Conservation (phyloP, 495 filamentous ascomycete genomes). For the Lasiosphaeria hispida region DNA sequence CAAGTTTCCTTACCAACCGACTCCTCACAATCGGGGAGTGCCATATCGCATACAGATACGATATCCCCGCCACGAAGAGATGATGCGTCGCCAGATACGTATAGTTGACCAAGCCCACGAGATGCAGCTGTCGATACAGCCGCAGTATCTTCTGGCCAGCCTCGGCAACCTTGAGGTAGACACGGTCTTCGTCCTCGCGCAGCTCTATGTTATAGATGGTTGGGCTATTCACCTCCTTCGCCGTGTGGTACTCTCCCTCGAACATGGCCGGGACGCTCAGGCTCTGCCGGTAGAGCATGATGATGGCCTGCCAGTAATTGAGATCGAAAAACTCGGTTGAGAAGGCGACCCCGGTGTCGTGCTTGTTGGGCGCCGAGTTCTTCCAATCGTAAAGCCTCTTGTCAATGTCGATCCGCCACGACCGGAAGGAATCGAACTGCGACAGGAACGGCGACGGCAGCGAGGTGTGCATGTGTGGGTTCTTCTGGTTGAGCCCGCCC, state of each 20-base stretch:
- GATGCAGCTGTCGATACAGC: slow-evolving; percentile 85
- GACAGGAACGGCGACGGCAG: slow-evolving; percentile 82
- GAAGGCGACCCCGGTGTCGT: slow-evolving; percentile 82
- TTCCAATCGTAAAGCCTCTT: slow-evolving; percentile 84
- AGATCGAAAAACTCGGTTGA: slow-evolving; percentile 82
- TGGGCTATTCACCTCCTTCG: slow-evolving; percentile 54
- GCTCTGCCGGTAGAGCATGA: slow-evolving; percentile 92
- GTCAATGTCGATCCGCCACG: slow-evolving; percentile 88
- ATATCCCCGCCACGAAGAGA: slow-evolving; percentile 95
- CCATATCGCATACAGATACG: slow-evolving; percentile 96
- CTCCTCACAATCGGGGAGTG: slow-evolving; percentile 86
- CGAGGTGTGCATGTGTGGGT: slow-evolving; percentile 72
- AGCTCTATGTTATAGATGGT: slow-evolving; percentile 47
- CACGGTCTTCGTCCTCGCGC: slow-evolving; percentile 83
- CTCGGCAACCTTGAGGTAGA: slow-evolving; percentile 91
- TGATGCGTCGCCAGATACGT: slow-evolving; percentile 97
- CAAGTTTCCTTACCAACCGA: slow-evolving; percentile 62
- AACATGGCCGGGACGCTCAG: slow-evolving; percentile 82
- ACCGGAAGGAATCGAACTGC: slow-evolving; percentile 79
- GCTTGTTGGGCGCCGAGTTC: slow-evolving; percentile 68
- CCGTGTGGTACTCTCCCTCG: slow-evolving; percentile 71
- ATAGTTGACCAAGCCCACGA: slow-evolving; percentile 87
- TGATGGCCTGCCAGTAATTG: slow-evolving; percentile 98
- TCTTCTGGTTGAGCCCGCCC: slow-evolving; percentile 55
- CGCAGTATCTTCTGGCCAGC: slow-evolving; percentile 90